phyloP scores from a whole-genome alignment of 2,329 filamentous ascomycete species.

The Pseudovirgaria hyperparasitica region DNA sequence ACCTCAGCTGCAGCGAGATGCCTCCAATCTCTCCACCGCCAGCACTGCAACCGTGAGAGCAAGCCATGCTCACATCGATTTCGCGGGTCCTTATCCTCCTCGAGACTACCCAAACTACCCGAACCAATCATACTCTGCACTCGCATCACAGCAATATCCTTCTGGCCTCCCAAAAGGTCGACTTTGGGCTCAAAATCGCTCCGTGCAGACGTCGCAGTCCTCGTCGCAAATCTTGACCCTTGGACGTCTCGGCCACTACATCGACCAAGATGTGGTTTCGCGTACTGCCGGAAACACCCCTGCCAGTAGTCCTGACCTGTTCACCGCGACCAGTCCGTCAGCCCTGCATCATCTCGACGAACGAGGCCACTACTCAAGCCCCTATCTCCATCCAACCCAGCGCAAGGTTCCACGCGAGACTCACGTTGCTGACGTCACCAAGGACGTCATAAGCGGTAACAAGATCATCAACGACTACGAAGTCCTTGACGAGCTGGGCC shows the following conservation, averaged over 20 bases:
- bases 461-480: constrained; percentile 98
- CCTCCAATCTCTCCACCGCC: constrained; percentile 28
- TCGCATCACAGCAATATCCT: constrained; percentile 33
- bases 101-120: constrained; percentile 29
- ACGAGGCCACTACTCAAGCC: constrained; percentile 33
- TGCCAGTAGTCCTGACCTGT: constrained; percentile 34
- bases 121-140: constrained; percentile 37
- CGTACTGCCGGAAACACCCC: constrained; percentile 34
- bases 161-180: constrained; percentile 24
- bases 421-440: constrained; percentile 81
- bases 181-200: constrained; percentile 29
- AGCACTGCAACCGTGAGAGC: constrained; percentile 30
- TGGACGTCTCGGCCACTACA: constrained; percentile 20
- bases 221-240: constrained; percentile 29
- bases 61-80: constrained; percentile 8
- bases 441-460: constrained; percentile 76
- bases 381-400: constrained; percentile 37
- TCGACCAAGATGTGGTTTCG: constrained; percentile 21
- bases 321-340: constrained; percentile 23
- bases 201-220: constrained; percentile 24
- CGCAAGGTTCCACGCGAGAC: constrained; percentile 47
- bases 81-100: constrained; percentile 7
- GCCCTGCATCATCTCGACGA: constrained; percentile 17
- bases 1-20: constrained; percentile 26
- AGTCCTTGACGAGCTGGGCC: constrained; percentile 89